Base-by-base conservation (phyloP, 1,284 basidiomycete species). In the Cerrena zonata region DNA sequence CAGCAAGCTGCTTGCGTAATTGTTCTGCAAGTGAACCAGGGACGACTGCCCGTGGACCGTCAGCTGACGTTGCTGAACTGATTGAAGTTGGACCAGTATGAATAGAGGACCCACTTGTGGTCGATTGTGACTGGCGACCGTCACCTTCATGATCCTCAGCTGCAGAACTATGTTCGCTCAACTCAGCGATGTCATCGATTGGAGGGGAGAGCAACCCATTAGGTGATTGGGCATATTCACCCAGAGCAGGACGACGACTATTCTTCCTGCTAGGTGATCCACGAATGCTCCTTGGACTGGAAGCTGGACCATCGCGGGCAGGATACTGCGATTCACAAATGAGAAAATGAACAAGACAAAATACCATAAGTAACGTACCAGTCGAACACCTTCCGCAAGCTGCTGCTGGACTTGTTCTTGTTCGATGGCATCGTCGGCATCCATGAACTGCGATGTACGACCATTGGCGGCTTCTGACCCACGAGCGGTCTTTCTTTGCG, bases 351-450 rank as follows among this genome's bases (percentile, higher is more conserved):
- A 38, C 40, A 3, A 13, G n/a, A n/a, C 13, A 34, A 1, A 30
- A 48, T 47, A 50, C 57, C 40, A 45, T 22, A 61, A 74, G 25
- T 25, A 15, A 13, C 44, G 4, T 10, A 45, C 44, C 26, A 47
- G 21, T 22, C 46, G 46, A 11, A 39, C 46, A 22, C 90, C 89
- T 47, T 82, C 83, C 30, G 80, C 86, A 40, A 94, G 67, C 54
- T 89, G 86, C 55, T 87, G 82, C 61, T 92, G 87, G 45, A 94
- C 86, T 63, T 93, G 89, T 57, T 86, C 84, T 56, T 88, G 79
- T 3, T 89, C 90, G 53, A 84, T 76, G n/a, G 84, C 87, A 53
- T 94, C 92, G 56, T 93, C 89, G 4, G 91, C 92, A 64, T 94
- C 91, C 80, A 90, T 84, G 61, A 94, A 94, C 61, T 94, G 92